Evolutionary conservation across 805 yeast species (phyloP).

Genomic region (Candida rishiriensis): DNA sequence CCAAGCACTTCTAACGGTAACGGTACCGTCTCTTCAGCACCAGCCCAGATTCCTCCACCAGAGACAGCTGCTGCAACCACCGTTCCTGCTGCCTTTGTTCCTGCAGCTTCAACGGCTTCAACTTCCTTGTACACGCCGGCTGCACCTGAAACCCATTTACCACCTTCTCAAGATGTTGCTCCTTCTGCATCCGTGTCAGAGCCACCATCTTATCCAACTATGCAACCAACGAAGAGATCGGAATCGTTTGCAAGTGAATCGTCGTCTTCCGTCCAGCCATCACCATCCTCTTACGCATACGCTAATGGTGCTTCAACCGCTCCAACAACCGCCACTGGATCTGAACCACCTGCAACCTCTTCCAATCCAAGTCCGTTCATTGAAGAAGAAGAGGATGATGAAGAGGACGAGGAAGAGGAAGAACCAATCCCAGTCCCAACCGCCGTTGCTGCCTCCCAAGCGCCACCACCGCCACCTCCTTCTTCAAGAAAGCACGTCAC

Average conservation of each 20-base stretch:
- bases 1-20: background rate
- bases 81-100: background rate
- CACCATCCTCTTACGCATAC: constrained; percentile 3
- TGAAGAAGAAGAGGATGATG: background rate
- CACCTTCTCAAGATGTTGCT: constrained; percentile 1
- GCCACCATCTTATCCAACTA: constrained; percentile 26
- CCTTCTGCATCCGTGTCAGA: too few relatives aligned
- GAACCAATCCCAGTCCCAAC: constrained; percentile 3
- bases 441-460: constrained; percentile 2
- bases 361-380: constrained; percentile 1
- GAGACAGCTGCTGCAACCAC: background rate
- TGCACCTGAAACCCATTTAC: background rate
- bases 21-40: background rate
- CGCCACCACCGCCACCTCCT: constrained; percentile 33
- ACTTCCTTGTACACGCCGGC: constrained; percentile 2
- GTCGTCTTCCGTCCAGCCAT: constrained; percentile 20
- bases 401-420: background rate
- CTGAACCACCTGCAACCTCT: constrained; percentile 6
- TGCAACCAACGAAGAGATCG: constrained; percentile 29
- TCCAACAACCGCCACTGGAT: constrained; percentile 16
- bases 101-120: background rate
- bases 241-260: constrained; percentile 19
- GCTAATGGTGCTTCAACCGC: constrained; percentile 9
- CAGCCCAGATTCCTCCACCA: background rate
- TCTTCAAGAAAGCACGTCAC: constrained; percentile 28